These are phyloP conservation scores for Hyaloperonospora brassicae DNA, from an alignment of 352 stramenopile genomes.

Conservation along the genomic window DNA sequence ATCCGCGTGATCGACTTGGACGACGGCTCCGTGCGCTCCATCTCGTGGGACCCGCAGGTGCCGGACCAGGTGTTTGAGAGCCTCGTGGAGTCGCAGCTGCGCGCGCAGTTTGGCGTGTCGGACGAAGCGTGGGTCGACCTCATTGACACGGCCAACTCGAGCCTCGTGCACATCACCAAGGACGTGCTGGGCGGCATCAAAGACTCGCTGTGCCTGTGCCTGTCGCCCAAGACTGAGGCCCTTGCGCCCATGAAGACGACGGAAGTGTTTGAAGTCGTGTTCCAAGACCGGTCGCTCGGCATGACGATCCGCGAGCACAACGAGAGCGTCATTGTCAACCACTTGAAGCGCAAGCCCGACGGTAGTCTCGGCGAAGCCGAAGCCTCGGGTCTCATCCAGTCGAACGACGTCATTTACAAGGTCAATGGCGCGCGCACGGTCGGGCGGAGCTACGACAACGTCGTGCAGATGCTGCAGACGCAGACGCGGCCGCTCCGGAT, in stretches of 20 bases:
- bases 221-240: constrained; percentile 78
- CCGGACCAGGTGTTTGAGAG: constrained; percentile 77
- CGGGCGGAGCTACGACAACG: constrained; percentile 68
- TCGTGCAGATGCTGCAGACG: constrained; percentile 83
- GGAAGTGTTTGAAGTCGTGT: constrained; percentile 76
- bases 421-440: constrained; percentile 69
- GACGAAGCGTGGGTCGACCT: constrained; percentile 84
- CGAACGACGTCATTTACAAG: constrained; percentile 84
- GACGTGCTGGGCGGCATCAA: constrained; percentile 43
- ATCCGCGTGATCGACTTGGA: constrained; percentile 82
- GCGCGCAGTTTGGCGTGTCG: constrained; percentile 65
- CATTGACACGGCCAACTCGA: constrained; percentile 74
- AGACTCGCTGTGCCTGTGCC: constrained; percentile 66
- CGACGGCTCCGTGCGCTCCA: constrained; percentile 62
- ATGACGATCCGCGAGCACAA: constrained; percentile 83
- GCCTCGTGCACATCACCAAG: constrained; percentile 78
- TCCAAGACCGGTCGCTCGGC: constrained; percentile 57
- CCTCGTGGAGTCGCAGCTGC: constrained; percentile 69
- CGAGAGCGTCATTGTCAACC: constrained; percentile 80
- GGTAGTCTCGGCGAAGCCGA: constrained; percentile 49
- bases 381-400: constrained; percentile 41
- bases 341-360: constrained; percentile 64
- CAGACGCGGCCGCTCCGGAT: constrained; percentile 63
- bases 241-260: constrained; percentile 70
- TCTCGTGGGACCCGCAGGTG: constrained; percentile 74